A percentile compares a stretch with the other conserved stretches of the same genome.
Conservation (phyloP, 768 basidiomycete species). For the Hygrocybe coccinea region DNA sequence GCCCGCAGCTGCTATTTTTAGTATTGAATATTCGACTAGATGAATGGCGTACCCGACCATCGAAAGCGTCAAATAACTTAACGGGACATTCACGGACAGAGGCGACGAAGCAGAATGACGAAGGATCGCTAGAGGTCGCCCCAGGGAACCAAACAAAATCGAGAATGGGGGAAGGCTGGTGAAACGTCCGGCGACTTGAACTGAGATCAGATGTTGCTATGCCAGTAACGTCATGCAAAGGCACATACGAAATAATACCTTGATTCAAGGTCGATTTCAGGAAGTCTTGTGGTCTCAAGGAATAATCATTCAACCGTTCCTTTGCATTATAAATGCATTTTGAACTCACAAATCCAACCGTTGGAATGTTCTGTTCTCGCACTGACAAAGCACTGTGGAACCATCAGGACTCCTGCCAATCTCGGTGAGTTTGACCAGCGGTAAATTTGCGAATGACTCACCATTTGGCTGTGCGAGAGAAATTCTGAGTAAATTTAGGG, state of each 20-base stretch:
- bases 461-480: conserved; percentile 56
- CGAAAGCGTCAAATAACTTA: conserved; percentile 73
- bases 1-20: conserved; percentile 63
- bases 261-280: neutral
- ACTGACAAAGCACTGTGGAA: conserved; percentile 57
- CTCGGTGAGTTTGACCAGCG: neutral
- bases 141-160: conserved; percentile 84
- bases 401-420: conserved; percentile 69
- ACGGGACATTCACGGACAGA: conserved; percentile 84
- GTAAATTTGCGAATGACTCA: conserved; percentile 16
- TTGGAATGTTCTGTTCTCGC: conserved; percentile 66
- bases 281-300: neutral
- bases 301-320: conserved; percentile 1
- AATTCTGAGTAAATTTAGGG: conserved; percentile 36
- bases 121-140: conserved; percentile 52
- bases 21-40: neutral
- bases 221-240: neutral
- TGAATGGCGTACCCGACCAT: conserved; percentile 56
- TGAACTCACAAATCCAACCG: conserved; percentile 44
- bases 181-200: conserved; percentile 17
- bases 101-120: conserved; percentile 76
- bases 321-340: neutral
- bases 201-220: neutral
- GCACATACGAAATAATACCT: neutral
- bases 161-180: conserved; percentile 62